Evolutionary conservation across 208 protist species (phyloP), one percentile per base, ranked within the genome.

Genomic region (Crithidia thermophila): DNA sequence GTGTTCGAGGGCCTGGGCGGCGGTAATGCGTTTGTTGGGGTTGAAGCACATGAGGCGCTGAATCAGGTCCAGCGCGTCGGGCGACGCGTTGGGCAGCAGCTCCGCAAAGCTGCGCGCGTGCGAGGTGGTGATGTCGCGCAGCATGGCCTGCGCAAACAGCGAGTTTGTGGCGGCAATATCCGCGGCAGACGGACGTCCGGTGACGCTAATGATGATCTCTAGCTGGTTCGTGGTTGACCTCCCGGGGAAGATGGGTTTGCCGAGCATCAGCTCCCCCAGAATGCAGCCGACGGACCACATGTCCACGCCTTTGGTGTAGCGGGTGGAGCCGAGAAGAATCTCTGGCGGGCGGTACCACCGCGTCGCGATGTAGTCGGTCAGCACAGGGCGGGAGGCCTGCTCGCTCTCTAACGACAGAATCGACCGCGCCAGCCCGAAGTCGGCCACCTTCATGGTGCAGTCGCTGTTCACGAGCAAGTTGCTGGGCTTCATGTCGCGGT

Each of bases 261-360:
- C 97, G 10, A 90, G 69, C 10, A 99, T 70, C 16, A 99, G 72
- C 76, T 99, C 98, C 0, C 94, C 98, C 4, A 99, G 71, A 60
- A 99, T 99, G 85, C 98, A 99, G 5, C 98, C 98, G 6, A 99
- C 87, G 0, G 95, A 94, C 98, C 98, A 99, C 87, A 99, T 99
- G 66, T 99, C 98, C 25, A 99, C 97, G 33, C 94, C 94, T 53
- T 98, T 97, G 10, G 94, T 98, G 84, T 99, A 99, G 21, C 84
- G 85, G 42, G 87, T 98, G 9, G 87, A 97, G 39, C 98, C 98
- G 0, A 99, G 79, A 8, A 99, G 83, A 70, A 99, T 98, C 75
- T 99, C 98, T 1, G 98, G 98, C 18, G 98, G 98, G 5, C 98
- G 89, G 72, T 99, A 99, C 98, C 98, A 99, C n/a, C 98, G 77